phyloP scores from a whole-genome alignment of 441 rosid genomes.

The Melianthus villosus region DNA sequence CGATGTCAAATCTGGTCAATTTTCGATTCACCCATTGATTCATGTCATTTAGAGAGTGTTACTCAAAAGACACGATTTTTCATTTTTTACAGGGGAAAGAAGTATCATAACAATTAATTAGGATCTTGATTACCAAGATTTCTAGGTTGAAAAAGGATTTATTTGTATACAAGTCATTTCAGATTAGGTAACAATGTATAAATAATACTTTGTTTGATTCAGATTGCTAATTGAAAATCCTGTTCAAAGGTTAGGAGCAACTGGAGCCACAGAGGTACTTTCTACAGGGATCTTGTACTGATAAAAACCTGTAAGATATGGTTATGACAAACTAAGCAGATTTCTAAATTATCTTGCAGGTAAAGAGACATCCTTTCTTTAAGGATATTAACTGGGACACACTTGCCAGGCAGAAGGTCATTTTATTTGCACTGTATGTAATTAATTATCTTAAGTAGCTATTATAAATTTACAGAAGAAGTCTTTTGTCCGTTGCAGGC shows the following conservation, averaged over 20 bases:
- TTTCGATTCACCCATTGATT: no score
- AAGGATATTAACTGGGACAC: constrained; percentile 89
- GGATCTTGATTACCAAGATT: no score
- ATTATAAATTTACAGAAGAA: constrained; percentile 4
- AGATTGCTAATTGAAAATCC: constrained; percentile 81
- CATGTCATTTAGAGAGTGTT: no score
- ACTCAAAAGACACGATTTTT: no score
- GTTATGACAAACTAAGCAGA: constrained; percentile 12
- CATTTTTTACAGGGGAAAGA: no score
- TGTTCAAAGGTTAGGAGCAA: constrained; percentile 79
- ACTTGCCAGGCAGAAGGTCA: constrained; percentile 85
- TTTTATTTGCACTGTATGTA: neutral
- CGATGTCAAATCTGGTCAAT: no score
- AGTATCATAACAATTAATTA: no score
- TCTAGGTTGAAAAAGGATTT: no score
- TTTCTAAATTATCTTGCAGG: constrained; percentile 25
- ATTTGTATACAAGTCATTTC: no score
- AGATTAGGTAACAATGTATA: no score
- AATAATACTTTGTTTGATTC: constrained; percentile 8
- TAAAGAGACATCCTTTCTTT: constrained; percentile 73
- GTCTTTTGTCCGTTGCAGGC: constrained; percentile 35
- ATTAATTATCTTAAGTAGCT: neutral
- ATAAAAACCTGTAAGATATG: constrained; percentile 1
- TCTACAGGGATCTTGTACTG: constrained; percentile 7
- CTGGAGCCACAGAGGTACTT: constrained; percentile 81